Evolutionary conservation across 352 stramenopile species (phyloP).

Genomic region (Phytophthora meadii): DNA sequence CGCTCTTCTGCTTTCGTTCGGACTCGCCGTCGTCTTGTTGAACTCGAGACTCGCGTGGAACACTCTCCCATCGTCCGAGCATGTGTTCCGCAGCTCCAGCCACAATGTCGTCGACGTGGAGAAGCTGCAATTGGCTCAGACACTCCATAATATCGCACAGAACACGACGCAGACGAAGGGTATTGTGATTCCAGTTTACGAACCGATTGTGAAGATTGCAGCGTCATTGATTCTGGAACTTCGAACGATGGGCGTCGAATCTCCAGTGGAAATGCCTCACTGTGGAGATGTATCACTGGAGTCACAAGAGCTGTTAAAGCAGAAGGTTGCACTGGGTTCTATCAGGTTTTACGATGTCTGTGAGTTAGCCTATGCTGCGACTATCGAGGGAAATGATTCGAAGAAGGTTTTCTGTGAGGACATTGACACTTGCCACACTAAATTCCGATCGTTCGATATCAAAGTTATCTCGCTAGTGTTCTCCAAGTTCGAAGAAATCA

Average conservation of each 20-base stretch:
- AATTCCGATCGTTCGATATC: conserved; percentile 44
- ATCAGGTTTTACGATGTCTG: conserved; percentile 43
- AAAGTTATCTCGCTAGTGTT: conserved; percentile 41
- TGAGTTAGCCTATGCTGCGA: conserved; percentile 13
- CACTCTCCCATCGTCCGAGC: conserved; percentile 4
- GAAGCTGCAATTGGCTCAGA: conserved; percentile 22
- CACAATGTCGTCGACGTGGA: background rate
- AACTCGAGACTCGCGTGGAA: conserved; percentile 25
- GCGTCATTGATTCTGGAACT: conserved; percentile 41
- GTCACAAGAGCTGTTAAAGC: conserved; percentile 9
- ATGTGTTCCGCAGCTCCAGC: conserved; percentile 12
- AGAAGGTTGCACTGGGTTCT: conserved; percentile 14
- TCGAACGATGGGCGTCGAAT: conserved; percentile 28
- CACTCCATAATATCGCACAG: conserved; percentile 21
- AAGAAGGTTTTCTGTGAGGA: conserved; percentile 42
- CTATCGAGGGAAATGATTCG: background rate
- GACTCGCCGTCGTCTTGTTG: conserved; percentile 18
- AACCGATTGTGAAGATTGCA: conserved; percentile 36
- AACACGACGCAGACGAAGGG: conserved; percentile 19
- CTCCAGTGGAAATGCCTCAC: conserved; percentile 43
- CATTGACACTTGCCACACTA: conserved; percentile 31
- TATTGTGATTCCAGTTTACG: conserved; percentile 42
- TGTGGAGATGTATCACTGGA: conserved; percentile 37
- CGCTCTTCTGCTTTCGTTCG: conserved; percentile 14
- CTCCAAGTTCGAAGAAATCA: conserved; percentile 56